A percentile compares a stretch with the other conserved stretches of the same genome.
Evolutionary conservation across 805 yeast genomes (phyloP).

Genomic region (Candida xyloterini): DNA sequence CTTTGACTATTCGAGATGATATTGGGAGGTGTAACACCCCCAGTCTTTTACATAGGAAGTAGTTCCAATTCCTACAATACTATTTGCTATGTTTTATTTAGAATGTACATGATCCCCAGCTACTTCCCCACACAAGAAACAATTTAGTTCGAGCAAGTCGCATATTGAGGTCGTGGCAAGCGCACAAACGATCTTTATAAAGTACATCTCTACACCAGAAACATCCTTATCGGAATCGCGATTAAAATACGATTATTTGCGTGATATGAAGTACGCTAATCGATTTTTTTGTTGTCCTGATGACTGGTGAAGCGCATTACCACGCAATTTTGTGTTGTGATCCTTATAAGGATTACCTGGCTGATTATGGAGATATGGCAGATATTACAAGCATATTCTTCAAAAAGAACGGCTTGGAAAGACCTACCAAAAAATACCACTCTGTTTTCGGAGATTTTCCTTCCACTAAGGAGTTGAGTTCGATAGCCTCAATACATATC

Average conservation of each 20-base stretch:
- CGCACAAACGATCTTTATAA: background rate
- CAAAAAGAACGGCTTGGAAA: constrained; percentile 8
- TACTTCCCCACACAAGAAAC: too few species aligned
- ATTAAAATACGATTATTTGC: background rate
- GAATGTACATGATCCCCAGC: too few species aligned
- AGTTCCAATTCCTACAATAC: too few species aligned
- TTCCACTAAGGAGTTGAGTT: constrained; percentile 22
- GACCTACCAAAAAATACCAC: constrained; percentile 14
- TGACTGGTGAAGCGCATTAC: background rate
- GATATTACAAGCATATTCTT: constrained; percentile 10
- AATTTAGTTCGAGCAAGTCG: background rate
- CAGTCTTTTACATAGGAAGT: too few species aligned
- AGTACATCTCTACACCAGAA: background rate
- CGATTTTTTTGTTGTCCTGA: background rate
- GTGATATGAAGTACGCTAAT: background rate
- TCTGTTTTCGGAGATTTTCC: constrained; percentile 17
- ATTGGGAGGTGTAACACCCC: too few species aligned
- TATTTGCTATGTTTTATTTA: too few species aligned
- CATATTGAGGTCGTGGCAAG: background rate
- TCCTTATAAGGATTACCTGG: constrained; percentile 1
- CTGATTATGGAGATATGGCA: constrained; percentile 7
- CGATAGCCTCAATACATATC: constrained; percentile 42
- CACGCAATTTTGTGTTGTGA: constrained; percentile 14
- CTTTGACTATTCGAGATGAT: background rate
- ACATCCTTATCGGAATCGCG: background rate